Base-by-base conservation (phyloP, 768 basidiomycete genomes). In the Tephrocybe sp. region DNA sequence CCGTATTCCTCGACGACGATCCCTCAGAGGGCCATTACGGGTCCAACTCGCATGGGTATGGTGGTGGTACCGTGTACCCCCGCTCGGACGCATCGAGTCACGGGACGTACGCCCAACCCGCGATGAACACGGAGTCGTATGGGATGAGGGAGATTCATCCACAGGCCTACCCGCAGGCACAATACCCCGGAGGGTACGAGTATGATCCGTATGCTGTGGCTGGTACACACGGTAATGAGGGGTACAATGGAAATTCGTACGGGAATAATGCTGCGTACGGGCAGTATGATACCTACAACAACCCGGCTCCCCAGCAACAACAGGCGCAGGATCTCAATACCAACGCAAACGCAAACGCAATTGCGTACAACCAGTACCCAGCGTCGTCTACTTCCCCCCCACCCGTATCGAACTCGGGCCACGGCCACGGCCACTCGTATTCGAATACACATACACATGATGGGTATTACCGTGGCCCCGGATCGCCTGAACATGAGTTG, bases 1-100 rank as follows among this genome's bases (percentile, higher is more conserved):
- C 80, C 11, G 74, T 76, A 51, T 82, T 78, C 61, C 72, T 84
- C 25, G 81, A 82, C 47, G 80, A 82, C 48, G 72, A 76, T 18
- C 37, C 18, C 11, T 38, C 37, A 3, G 37, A 34, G 11, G 4
- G 5, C 11, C 33, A 38, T 12, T 7, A 12, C 16, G 37, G 37
- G 12, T n/a, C n/a, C n/a, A n/a, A n/a, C n/a, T n/a, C n/a, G n/a
- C 4, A 12, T 2, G 10, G n/a, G 16, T 38, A 38, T 18, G 6
- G 3, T 5, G 37, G 19, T 18, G 37, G 37, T 18, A 11, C 27
- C 11, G 37, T 18, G n/a, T n/a, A n/a, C n/a, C n/a, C n/a, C 10
- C n/a, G n/a, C 19, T 38, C 37, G n/a, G 37, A 38, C 19, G 37
- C 37, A 18, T 38, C 37, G 8, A 38, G 37, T 18, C 37, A 38